Evolutionary conservation across 2,329 filamentous ascomycete species (phyloP).

Genomic region (Colletotrichum tamarilloi): DNA sequence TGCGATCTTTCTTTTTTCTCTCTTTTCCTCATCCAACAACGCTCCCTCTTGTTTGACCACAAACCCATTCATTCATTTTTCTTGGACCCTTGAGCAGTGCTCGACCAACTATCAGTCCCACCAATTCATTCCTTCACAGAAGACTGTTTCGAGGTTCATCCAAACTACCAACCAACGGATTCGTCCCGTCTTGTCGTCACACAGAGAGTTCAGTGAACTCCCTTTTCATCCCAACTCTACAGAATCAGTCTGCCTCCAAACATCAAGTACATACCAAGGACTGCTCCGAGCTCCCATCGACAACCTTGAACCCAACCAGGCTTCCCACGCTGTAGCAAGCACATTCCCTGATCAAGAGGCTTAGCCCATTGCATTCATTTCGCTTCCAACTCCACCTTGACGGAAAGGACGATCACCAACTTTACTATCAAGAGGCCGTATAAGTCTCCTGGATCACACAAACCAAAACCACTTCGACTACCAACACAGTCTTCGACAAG

Average conservation of each 20-base stretch:
- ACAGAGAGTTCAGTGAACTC: conserved; percentile 36
- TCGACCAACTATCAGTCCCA: conserved; percentile 29
- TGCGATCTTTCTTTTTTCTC: conserved; percentile 6
- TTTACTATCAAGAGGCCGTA: conserved; percentile 7
- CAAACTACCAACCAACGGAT: conserved; percentile 20
- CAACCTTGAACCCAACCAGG: conserved; percentile 20
- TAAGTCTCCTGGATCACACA: conserved; percentile 21
- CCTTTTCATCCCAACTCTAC: conserved; percentile 27
- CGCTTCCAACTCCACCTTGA: conserved; percentile 31
- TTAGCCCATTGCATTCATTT: conserved; percentile 31
- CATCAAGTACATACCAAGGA: conserved; percentile 23
- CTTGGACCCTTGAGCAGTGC: conserved; percentile 33
- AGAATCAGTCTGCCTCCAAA: conserved; percentile 10
- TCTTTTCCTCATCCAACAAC: conserved; percentile 27
- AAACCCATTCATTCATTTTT: conserved; percentile 34
- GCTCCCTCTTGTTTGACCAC: conserved; percentile 33
- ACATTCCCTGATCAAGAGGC: conserved; percentile 33
- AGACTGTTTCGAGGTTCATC: conserved; percentile 28
- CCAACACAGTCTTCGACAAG: neutral
- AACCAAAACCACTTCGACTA: neutral
- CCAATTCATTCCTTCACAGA: conserved; percentile 32
- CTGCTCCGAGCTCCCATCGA: conserved; percentile 26
- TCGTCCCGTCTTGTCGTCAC: conserved; percentile 24
- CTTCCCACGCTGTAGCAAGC: conserved; percentile 21
- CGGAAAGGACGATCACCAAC: conserved; percentile 9